A percentile compares a stretch with the other conserved stretches of the same genome.
Evolutionary conservation across 2,329 filamentous ascomycete species (phyloP).

Genomic region (Macrophomina phaseolina): DNA sequence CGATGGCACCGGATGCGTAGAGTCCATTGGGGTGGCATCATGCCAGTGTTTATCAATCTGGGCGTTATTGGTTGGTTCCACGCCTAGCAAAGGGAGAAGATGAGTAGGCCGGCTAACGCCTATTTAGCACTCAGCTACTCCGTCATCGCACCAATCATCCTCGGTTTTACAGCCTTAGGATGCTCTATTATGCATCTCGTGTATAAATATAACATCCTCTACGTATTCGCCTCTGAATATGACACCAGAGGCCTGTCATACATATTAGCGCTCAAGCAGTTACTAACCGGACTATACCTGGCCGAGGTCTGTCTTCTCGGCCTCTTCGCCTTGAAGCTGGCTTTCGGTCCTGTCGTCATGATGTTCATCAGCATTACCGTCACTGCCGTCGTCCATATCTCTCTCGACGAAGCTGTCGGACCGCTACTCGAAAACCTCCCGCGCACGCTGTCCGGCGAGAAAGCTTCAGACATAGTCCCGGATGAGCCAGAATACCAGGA

Average conservation of each 20-base stretch:
- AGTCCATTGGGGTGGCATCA: conserved; percentile 90
- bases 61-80: conserved; percentile 75
- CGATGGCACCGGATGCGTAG: conserved; percentile 78
- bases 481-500: conserved; percentile 28
- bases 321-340: conserved; percentile 76
- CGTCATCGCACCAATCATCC: conserved; percentile 86
- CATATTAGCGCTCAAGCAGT: conserved; percentile 90
- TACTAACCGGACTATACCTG: conserved; percentile 92
- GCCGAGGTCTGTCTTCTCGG: conserved; percentile 92
- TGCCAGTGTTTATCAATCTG: conserved; percentile 95
- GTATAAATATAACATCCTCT: conserved; percentile 93
- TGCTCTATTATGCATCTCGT: conserved; percentile 92
- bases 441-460: conserved; percentile 94
- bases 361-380: conserved; percentile 79
- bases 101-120: not conserved
- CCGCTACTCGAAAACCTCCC: conserved; percentile 89
- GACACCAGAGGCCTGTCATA: conserved; percentile 95
- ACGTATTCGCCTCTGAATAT: conserved; percentile 84
- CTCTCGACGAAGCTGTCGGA: conserved; percentile 82
- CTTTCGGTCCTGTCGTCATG: conserved; percentile 78
- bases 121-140: conserved; percentile 74
- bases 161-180: conserved; percentile 90
- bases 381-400: conserved; percentile 77
- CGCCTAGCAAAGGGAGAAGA: no score
- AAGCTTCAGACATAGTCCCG: conserved; percentile 73